Evolutionary conservation across 1,284 basidiomycete species (phyloP).

Genomic region (Entoloma clypeatum): DNA sequence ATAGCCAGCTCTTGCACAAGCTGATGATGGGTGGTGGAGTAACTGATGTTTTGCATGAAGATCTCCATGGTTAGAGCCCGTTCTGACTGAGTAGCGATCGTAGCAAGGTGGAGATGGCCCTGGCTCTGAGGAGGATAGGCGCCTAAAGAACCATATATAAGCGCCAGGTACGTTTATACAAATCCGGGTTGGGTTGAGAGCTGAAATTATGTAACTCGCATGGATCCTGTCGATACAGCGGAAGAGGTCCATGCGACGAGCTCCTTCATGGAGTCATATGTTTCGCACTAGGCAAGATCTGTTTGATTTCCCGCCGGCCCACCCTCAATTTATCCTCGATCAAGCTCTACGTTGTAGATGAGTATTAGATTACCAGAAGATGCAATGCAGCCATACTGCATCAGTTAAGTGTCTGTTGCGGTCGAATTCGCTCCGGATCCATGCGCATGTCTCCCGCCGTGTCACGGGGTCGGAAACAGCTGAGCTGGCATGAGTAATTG

Average conservation of each 20-base stretch:
- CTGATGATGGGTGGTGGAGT: slow-evolving; percentile 27
- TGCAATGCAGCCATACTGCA: slow-evolving; percentile 37
- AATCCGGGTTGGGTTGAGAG: too few species aligned
- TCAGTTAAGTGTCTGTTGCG: slow-evolving; percentile 55
- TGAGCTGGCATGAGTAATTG: slow-evolving; percentile 27
- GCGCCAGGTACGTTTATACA: too few species aligned
- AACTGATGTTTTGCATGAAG: slow-evolving; percentile 37
- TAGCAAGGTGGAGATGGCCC: not conserved
- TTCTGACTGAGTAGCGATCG: not conserved
- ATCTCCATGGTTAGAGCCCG: slow-evolving; percentile 29
- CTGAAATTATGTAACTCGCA: not conserved
- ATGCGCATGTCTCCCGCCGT: slow-evolving; percentile 61
- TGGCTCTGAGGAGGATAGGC: not conserved
- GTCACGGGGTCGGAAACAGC: slow-evolving; percentile 58
- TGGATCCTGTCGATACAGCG: too few species aligned
- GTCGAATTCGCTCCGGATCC: slow-evolving; percentile 73
- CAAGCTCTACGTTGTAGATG: slow-evolving; percentile 34
- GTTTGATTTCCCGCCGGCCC: slow-evolving; percentile 51
- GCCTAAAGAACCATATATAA: not conserved
- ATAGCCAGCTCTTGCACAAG: slow-evolving; percentile 38
- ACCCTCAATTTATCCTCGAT: slow-evolving; percentile 50
- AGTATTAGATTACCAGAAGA: not conserved
- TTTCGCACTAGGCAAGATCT: slow-evolving; percentile 36
- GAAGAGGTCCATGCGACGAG: too few species aligned
- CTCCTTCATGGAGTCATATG: not conserved